Evolutionary conservation across 2,329 filamentous ascomycete species (phyloP).

Genomic region (Xylaria hypoxylon): DNA sequence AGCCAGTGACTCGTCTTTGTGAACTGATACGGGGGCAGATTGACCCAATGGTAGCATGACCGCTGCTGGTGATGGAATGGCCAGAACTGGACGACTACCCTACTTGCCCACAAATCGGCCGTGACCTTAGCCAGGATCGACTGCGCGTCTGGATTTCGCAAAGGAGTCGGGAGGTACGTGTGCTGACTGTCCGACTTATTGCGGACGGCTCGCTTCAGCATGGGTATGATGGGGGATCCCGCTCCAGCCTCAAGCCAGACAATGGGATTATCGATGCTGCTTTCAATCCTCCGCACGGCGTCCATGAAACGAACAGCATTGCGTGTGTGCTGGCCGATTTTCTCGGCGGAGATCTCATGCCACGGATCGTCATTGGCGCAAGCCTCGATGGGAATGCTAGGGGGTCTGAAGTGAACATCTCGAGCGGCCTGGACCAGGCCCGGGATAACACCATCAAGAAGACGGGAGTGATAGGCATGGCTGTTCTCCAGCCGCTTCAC

Average conservation of each 20-base stretch:
- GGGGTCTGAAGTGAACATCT: background rate
- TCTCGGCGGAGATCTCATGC: background rate
- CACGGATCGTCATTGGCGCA: background rate
- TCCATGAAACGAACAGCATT: slow-evolving; percentile 48
- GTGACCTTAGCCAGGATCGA: background rate
- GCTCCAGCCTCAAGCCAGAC: slow-evolving; percentile 53
- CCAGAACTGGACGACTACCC: slow-evolving; percentile 5
- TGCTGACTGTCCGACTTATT: too few species aligned
- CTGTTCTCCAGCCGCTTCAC: background rate
- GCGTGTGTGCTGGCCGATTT: slow-evolving; percentile 42
- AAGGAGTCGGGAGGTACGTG: too few species aligned
- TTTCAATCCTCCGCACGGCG: slow-evolving; percentile 41
- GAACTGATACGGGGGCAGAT: slow-evolving; percentile 4
- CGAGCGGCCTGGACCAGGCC: background rate
- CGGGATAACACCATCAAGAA: background rate
- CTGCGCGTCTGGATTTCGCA: too few species aligned
- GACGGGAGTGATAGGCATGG: slow-evolving; percentile 10
- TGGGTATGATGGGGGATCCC: slow-evolving; percentile 41
- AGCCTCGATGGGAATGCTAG: background rate
- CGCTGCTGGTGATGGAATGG: background rate
- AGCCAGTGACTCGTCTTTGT: slow-evolving; percentile 4
- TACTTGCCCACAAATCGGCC: background rate
- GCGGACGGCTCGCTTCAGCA: slow-evolving; percentile 22
- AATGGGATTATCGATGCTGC: too few species aligned
- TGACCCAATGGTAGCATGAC: background rate